Evolutionary conservation across 768 basidiomycete species (phyloP).

Genomic region (Dioszegia hungarica): DNA sequence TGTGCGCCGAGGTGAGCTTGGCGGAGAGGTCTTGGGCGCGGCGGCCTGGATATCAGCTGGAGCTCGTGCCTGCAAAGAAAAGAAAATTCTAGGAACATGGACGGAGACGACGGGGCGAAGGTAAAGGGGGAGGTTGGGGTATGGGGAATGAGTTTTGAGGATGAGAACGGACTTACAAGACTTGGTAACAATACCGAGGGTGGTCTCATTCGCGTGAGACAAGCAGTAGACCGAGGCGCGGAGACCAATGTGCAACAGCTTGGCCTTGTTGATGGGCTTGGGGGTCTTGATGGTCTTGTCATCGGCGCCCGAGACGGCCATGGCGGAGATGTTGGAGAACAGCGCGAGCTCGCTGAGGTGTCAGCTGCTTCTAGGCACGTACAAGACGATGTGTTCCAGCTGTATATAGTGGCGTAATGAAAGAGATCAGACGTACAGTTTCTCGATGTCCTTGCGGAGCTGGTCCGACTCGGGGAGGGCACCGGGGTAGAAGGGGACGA

Average conservation of each 20-base stretch:
- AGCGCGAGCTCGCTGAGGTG: constrained; percentile 8
- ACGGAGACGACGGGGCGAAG: too few relatives aligned
- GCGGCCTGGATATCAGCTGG: not conserved
- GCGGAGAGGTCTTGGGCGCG: constrained; percentile 2
- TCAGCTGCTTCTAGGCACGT: not conserved
- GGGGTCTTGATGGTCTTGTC: not conserved
- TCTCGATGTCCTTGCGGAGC: not conserved
- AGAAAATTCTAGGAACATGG: too few relatives aligned
- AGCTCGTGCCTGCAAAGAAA: too few relatives aligned
- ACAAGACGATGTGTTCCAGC: too few relatives aligned
- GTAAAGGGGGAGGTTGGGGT: too few relatives aligned
- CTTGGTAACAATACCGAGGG: constrained; percentile 4
- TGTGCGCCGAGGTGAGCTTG: not conserved
- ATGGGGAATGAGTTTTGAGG: not conserved
- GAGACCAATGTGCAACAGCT: constrained; percentile 2
- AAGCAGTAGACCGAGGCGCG: constrained; percentile 1
- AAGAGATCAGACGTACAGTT: not conserved
- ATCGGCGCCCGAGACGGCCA: constrained; percentile 2
- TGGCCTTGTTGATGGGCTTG: constrained; percentile 4
- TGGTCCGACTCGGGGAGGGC: constrained; percentile 4
- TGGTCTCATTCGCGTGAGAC: not conserved
- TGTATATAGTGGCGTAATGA: too few relatives aligned
- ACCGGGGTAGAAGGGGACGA: constrained; percentile 15
- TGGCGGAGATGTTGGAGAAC: constrained; percentile 13
- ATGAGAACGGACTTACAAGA: not conserved